These are phyloP conservation scores for Globomyces sp. DNA, from an alignment of 371 early-diverging fungal genomes.

Conservation along the genomic window DNA sequence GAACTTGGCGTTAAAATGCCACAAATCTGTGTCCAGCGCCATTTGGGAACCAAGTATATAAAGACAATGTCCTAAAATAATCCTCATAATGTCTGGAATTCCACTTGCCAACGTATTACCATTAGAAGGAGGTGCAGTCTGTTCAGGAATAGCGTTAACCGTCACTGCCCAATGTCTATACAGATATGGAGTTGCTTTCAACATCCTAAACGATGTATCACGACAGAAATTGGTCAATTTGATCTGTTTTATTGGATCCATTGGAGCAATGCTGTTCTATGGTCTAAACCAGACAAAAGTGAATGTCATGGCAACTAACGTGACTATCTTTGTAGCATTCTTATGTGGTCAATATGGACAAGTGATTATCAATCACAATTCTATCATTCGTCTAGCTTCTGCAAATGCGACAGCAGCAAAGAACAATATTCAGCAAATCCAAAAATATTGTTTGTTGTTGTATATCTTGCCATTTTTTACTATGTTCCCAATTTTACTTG, in stretches of 20 bases:
- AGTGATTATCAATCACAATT: slow-evolving; percentile 17
- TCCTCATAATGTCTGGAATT: slow-evolving; percentile 8
- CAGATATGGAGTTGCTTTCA: neutral
- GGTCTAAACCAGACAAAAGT: neutral
- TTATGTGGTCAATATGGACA: slow-evolving; percentile 1
- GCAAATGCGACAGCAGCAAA: neutral
- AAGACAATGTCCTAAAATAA: neutral
- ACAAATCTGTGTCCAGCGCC: neutral
- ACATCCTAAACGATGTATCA: slow-evolving; percentile 9
- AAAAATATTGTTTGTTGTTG: neutral
- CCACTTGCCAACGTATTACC: slow-evolving; percentile 3
- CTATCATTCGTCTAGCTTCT: neutral
- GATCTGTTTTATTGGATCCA: slow-evolving; percentile 6
- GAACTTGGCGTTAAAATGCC: neutral
- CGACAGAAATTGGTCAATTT: slow-evolving; percentile 10
- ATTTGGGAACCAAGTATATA: neutral
- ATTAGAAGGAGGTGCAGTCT: slow-evolving; percentile 8
- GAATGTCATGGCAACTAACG: neutral
- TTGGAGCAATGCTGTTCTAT: slow-evolving; percentile 6
- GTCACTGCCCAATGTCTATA: neutral
- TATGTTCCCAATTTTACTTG: slow-evolving; percentile 4
- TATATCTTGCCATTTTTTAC: slow-evolving; percentile 10
- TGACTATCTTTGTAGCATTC: neutral
- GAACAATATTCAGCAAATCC: neutral
- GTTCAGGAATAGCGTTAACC: slow-evolving; percentile 2